phyloP scores from a whole-genome alignment of 192 early-diverging fungal species.

The Gryganskiella cystojenkinii region DNA sequence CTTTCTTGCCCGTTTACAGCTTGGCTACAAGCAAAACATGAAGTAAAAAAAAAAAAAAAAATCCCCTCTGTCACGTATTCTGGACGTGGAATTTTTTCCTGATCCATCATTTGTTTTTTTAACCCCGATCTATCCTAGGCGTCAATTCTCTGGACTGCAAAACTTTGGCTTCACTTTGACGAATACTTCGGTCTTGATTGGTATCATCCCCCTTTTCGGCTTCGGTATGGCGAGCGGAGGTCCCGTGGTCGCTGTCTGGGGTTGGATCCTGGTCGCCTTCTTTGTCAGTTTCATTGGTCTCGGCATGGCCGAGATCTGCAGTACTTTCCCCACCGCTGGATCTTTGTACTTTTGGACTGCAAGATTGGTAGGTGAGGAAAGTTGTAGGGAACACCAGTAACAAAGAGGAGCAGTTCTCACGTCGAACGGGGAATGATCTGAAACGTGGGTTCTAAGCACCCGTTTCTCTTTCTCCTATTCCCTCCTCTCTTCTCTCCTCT shows the following conservation, averaged over 20 bases:
- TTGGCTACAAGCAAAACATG: constrained; percentile 53
- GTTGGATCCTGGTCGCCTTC: constrained; percentile 60
- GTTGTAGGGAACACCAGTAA: too few relatives aligned
- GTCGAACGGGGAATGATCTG: too few relatives aligned
- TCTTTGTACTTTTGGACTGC: constrained; percentile 49
- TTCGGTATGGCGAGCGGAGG: constrained; percentile 60
- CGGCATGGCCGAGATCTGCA: constrained; percentile 65
- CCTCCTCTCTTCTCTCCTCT: background rate
- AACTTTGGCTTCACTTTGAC: constrained; percentile 51
- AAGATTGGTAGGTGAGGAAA: constrained; percentile 25
- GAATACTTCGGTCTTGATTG: constrained; percentile 45
- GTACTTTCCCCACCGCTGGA: constrained; percentile 61
- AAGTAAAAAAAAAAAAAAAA: constrained; percentile 23
- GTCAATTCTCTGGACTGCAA: constrained; percentile 50
- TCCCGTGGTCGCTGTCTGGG: constrained; percentile 58
- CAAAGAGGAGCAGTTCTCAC: too few relatives aligned
- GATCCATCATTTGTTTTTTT: background rate
- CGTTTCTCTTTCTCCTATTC: too few relatives aligned
- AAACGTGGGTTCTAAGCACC: too few relatives aligned
- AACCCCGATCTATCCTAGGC: too few relatives aligned
- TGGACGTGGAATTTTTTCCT: too few relatives aligned
- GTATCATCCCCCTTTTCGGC: constrained; percentile 53
- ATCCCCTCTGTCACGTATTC: background rate
- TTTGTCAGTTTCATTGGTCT: constrained; percentile 59
- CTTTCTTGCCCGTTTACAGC: constrained; percentile 4